A percentile compares a stretch with the other conserved stretches of the same genome.
phyloP scores from a whole-genome alignment of 176 grass and related monocot species.

The Oryza glaberrima region DNA sequence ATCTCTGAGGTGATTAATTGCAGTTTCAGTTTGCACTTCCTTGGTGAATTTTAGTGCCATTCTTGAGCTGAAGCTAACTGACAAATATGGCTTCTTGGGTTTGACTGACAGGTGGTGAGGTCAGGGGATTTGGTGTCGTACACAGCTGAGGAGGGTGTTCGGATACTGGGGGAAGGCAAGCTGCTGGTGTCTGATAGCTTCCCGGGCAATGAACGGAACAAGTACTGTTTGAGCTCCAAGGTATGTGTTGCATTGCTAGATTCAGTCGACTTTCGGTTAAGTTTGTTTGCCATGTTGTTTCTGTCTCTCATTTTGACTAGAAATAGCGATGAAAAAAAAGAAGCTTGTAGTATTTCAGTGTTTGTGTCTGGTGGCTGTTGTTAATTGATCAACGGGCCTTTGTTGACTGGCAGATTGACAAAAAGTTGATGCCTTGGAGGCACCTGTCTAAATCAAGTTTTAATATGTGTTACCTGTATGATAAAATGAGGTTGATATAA shows the following conservation, averaged over 20 bases:
- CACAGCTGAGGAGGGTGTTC: constrained; percentile 93
- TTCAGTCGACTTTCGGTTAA: neutral
- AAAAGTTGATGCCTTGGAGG: neutral
- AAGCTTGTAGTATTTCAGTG: neutral
- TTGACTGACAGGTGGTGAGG: constrained; percentile 64
- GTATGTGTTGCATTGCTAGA: constrained; percentile 38
- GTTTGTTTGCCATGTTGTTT: constrained; percentile 14
- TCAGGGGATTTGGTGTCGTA: constrained; percentile 93
- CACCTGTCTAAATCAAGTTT: constrained; percentile 30
- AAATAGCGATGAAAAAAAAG: neutral
- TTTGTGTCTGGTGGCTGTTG: neutral
- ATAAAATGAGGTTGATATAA: neutral
- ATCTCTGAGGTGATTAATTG: constrained; percentile 37
- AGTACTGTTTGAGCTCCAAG: constrained; percentile 97
- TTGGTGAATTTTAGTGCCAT: neutral
- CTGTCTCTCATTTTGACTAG: neutral
- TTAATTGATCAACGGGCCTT: neutral
- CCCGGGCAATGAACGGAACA: constrained; percentile 92
- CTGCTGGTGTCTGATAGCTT: constrained; percentile 95
- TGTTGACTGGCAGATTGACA: neutral
- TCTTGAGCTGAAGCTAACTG: constrained; percentile 23
- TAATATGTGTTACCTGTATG: neutral
- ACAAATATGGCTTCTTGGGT: neutral
- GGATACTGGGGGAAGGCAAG: constrained; percentile 90
- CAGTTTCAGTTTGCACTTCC: neutral